A percentile compares a stretch with the other conserved stretches of the same genome.
phyloP scores from a whole-genome alignment of 257 asterid genomes.

The Solanum chmielewskii region DNA sequence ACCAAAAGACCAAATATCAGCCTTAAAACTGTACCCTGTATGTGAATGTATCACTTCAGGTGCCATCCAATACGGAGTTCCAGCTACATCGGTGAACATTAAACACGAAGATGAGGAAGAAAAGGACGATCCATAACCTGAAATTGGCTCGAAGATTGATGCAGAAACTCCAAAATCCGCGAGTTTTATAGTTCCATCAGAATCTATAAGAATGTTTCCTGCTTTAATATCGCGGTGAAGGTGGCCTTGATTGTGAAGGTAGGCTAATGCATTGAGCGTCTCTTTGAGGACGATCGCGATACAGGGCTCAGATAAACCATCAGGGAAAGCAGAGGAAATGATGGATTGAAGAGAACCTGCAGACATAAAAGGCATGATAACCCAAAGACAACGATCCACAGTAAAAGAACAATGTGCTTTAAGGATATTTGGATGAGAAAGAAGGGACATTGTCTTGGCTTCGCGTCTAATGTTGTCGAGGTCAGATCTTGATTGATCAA shows the following conservation, averaged over 20 bases:
- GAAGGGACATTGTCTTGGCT: slow-evolving; percentile 63
- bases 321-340: slow-evolving; percentile 45
- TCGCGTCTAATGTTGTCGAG: slow-evolving; percentile 56
- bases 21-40: slow-evolving; percentile 48
- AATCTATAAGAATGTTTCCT: slow-evolving; percentile 61
- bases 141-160: slow-evolving; percentile 41
- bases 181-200: slow-evolving; percentile 48
- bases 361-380: slow-evolving; percentile 89
- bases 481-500: slow-evolving; percentile 46
- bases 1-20: slow-evolving; percentile 92
- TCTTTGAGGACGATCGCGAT: slow-evolving; percentile 56
- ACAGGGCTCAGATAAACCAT: slow-evolving; percentile 68
- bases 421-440: slow-evolving; percentile 76
- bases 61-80: slow-evolving; percentile 92
- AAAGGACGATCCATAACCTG: slow-evolving; percentile 2
- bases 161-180: slow-evolving; percentile 92
- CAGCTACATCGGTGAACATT: slow-evolving; percentile 53
- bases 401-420: slow-evolving; percentile 75
- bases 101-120: slow-evolving; percentile 24
- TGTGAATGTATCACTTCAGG: slow-evolving; percentile 71
- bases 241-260: slow-evolving; percentile 80
- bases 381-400: slow-evolving; percentile 60
- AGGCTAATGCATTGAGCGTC: slow-evolving; percentile 37
- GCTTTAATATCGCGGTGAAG: slow-evolving; percentile 71
- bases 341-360: slow-evolving; percentile 75